phyloP scores from a whole-genome alignment of 2,329 filamentous ascomycete species.

The Fusarium sp. region DNA sequence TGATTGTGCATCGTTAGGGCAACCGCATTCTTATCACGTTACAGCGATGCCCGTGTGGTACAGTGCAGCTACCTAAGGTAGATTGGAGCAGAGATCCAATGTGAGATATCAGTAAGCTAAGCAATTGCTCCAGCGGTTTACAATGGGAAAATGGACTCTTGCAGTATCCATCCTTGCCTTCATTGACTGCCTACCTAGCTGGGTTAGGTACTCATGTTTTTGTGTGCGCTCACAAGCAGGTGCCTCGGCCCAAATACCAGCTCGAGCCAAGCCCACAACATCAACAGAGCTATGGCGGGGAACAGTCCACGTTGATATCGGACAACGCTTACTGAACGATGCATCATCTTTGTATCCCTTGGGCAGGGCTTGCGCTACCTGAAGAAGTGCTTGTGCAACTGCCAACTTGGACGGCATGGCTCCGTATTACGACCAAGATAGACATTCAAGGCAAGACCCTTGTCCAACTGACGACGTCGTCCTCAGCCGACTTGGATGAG shows the following conservation, averaged over 20 bases:
- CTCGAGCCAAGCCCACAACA: background rate
- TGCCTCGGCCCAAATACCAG: background rate
- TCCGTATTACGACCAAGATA: conserved; percentile 8
- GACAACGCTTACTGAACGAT: conserved; percentile 11
- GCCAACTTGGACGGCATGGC: conserved; percentile 27
- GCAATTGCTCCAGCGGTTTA: background rate
- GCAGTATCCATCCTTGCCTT: background rate
- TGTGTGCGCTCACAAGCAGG: background rate
- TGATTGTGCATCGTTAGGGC: conserved; percentile 39
- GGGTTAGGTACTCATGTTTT: background rate
- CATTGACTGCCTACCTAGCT: background rate
- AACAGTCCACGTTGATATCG: conserved; percentile 22
- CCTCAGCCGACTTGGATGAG: background rate
- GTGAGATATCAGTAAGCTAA: background rate
- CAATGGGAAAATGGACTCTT: background rate
- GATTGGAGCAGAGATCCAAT: background rate
- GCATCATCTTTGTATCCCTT: conserved; percentile 32
- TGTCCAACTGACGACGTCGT: conserved; percentile 10
- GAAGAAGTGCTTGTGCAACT: conserved; percentile 14
- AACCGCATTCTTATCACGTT: conserved; percentile 33
- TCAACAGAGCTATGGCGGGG: background rate
- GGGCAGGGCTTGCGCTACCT: conserved; percentile 24
- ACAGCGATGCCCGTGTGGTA: conserved; percentile 2
- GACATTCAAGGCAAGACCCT: background rate
- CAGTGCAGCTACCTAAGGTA: background rate